Conservation (phyloP, 1,284 basidiomycete genomes). For the Nidula niveotomentosa region DNA sequence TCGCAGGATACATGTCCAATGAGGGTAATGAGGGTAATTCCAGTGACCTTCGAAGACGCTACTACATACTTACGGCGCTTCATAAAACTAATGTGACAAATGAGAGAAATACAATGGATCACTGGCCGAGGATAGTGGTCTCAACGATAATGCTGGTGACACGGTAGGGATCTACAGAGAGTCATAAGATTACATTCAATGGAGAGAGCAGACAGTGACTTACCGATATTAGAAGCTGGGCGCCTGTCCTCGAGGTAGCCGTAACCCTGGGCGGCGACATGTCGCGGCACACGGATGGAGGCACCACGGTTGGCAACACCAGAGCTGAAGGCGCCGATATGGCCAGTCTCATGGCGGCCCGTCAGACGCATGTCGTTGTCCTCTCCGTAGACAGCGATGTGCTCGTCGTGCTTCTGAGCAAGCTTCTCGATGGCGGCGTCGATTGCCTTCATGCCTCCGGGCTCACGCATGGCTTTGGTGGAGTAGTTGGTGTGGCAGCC, state of each 20-base stretch:
- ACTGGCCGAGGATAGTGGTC: constrained; percentile 75
- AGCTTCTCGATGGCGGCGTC: constrained; percentile 94
- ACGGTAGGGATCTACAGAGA: constrained; percentile 76
- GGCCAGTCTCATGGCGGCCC: constrained; percentile 95
- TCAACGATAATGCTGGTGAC: constrained; percentile 91
- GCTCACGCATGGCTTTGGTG: constrained; percentile 89
- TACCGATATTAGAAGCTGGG: constrained; percentile 97
- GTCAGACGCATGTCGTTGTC: constrained; percentile 95
- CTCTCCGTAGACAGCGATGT: constrained; percentile 97
- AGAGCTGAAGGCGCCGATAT: constrained; percentile 91
- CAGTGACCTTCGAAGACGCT: not conserved
- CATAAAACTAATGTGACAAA: constrained; percentile 6
- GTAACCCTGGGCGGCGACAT: constrained; percentile 89
- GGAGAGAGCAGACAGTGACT: constrained; percentile 21
- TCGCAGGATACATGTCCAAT: not conserved
- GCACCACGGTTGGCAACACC: constrained; percentile 98
- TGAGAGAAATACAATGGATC: constrained; percentile 18
- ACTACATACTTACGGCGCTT: not conserved
- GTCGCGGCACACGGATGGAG: constrained; percentile 92
- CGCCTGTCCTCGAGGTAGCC: constrained; percentile 98
- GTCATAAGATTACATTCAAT: not conserved
- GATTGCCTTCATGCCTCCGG: constrained; percentile 93
- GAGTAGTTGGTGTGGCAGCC: constrained; percentile 97
- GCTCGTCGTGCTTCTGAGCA: constrained; percentile 80
- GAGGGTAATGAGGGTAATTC: not conserved